Conservation (phyloP, 305 asterid species). For the Fraxinus nigra region DNA sequence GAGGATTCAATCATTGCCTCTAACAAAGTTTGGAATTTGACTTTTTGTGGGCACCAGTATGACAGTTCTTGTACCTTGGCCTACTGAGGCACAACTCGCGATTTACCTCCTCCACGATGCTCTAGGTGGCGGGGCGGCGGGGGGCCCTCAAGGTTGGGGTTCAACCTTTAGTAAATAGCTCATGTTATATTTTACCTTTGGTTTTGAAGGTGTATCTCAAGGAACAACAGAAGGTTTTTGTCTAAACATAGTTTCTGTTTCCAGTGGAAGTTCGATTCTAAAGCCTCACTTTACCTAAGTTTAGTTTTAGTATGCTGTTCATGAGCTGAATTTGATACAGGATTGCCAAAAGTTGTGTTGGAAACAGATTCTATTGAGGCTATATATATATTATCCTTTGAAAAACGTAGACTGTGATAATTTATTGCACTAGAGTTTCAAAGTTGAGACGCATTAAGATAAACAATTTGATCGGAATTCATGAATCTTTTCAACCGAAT, state of each 20-base stretch:
- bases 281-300: not conserved
- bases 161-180: too few relatives aligned
- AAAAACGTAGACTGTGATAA: not conserved
- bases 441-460: not conserved
- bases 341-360: not conserved
- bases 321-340: not conserved
- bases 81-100: too few relatives aligned
- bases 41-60: too few relatives aligned
- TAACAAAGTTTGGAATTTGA: too few relatives aligned
- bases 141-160: too few relatives aligned
- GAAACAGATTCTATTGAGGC: not conserved
- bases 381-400: not conserved
- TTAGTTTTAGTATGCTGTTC: not conserved
- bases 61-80: too few relatives aligned
- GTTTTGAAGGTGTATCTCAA: not conserved
- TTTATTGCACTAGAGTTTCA: not conserved
- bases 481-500: not conserved
- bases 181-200: not conserved
- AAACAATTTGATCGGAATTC: too few relatives aligned
- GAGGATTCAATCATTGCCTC: too few relatives aligned
- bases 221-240: not conserved
- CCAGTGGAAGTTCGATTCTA: not conserved
- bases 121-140: too few relatives aligned
- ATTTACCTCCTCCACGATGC: too few relatives aligned
- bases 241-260: not conserved